These are phyloP conservation scores for Enterocytospora artemiae DNA, from an alignment of 371 early-diverging fungal genomes.

Conservation along the genomic window DNA sequence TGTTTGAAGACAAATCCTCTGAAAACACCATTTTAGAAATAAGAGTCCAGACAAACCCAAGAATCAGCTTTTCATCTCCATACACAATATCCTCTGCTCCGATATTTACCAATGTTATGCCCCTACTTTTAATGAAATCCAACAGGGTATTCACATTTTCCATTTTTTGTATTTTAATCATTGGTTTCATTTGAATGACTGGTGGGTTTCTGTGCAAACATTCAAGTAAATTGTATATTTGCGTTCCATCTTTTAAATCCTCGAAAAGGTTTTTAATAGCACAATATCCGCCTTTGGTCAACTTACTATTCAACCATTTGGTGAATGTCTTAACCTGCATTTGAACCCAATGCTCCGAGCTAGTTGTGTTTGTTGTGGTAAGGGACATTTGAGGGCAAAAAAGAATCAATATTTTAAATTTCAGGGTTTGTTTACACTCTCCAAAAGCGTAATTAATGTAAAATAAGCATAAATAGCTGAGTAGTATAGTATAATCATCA, in stretches of 20 bases:
- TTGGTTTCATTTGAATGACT: constrained; percentile 71
- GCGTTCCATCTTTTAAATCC: constrained; percentile 70
- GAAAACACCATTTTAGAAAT: constrained; percentile 84
- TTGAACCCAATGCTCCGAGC: constrained; percentile 57
- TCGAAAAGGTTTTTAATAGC: constrained; percentile 63
- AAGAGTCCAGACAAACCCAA: constrained; percentile 91
- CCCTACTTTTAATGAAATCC: constrained; percentile 72
- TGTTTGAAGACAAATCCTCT: constrained; percentile 54
- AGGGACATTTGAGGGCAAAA: too few relatives aligned
- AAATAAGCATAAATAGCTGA: too few relatives aligned
- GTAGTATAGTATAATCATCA: too few relatives aligned
- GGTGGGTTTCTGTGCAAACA: constrained; percentile 65
- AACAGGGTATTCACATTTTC: constrained; percentile 86
- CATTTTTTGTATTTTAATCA: constrained; percentile 76
- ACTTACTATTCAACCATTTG: constrained; percentile 78
- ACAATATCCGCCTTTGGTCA: constrained; percentile 61
- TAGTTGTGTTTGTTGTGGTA: neutral
- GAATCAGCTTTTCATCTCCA: constrained; percentile 75
- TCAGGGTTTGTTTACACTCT: too few relatives aligned
- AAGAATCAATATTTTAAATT: too few relatives aligned
- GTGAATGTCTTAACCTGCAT: constrained; percentile 65
- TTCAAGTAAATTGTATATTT: constrained; percentile 48
- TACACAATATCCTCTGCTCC: constrained; percentile 84
- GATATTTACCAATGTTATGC: constrained; percentile 77
- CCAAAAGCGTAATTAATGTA: too few relatives aligned